Percentiles rank a stretch among this genome's conserved stretches.
phyloP scores from a whole-genome alignment of 2,329 filamentous ascomycete genomes.

The Fusarium neocosmosporiellum region DNA sequence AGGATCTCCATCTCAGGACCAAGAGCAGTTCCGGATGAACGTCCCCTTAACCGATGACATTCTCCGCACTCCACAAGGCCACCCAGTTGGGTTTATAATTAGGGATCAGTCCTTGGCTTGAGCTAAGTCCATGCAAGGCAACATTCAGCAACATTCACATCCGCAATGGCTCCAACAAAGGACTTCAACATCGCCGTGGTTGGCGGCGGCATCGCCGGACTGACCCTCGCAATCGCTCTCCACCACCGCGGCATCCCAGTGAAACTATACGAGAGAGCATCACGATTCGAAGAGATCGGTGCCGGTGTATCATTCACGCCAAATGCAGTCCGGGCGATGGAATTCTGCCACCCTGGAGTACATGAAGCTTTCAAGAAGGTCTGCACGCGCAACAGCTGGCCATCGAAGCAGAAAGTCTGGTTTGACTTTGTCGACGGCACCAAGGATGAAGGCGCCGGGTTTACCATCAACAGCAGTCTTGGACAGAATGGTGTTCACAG shows the following conservation, averaged over 20 bases:
- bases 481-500: slow-evolving; percentile 50
- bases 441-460: slow-evolving; percentile 10
- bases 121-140: background rate
- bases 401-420: slow-evolving; percentile 36
- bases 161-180: slow-evolving; percentile 8
- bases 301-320: slow-evolving; percentile 64
- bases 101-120: background rate
- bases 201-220: slow-evolving; percentile 63
- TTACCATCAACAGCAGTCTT: slow-evolving; percentile 35
- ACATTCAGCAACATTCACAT: background rate
- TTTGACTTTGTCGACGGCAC: slow-evolving; percentile 41
- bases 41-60: background rate
- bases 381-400: slow-evolving; percentile 40
- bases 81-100: background rate
- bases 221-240: slow-evolving; percentile 60
- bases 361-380: slow-evolving; percentile 46
- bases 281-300: slow-evolving; percentile 58
- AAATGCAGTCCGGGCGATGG: slow-evolving; percentile 62
- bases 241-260: slow-evolving; percentile 55
- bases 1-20: background rate
- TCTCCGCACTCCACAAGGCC: background rate
- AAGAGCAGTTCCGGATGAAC: background rate
- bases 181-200: slow-evolving; percentile 56
- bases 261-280: slow-evolving; percentile 59
- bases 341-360: slow-evolving; percentile 50